Evolutionary conservation across 176 grass and related monocot species (phyloP), one percentile per base, ranked within the genome.

Genomic region (Ananas comosus): DNA sequence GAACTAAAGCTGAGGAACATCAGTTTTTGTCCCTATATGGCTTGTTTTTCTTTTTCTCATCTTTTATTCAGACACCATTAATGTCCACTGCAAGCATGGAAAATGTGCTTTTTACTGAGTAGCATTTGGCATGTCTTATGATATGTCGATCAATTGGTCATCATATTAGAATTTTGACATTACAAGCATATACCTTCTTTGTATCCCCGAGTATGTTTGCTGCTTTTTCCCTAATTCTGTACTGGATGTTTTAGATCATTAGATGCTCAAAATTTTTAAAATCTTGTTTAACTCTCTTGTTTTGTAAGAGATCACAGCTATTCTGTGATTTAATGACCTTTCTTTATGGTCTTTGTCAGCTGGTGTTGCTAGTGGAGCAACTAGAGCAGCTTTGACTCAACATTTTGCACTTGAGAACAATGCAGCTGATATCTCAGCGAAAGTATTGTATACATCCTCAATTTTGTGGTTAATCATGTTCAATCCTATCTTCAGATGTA

Each of bases 301-400:
- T 21, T 19, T 17, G 14, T 59, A 14, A 17, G 54, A 12, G 54
- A 59, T 59, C 0, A 10, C 7, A 17, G 14, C 54, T 48, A 67
- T 51, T 49, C 25, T 50, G 66, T 72, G 64, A 78, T 68, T 74
- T 50, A 12, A 68, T 65, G 14, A 14, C 49, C 49, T 24, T 8
- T 59, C 13, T 23, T 66, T 53, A 42, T 47, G 51, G 51, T 27
- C 25, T 13, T 77, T 56, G 69, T 63, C 79, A 97, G 93, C 93
- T 70, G 93, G 93, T 76, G 93, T 97, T 90, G 93, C 93, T 64
- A 92, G 93, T 85, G 93, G 89, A 68, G 93, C 93, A 67, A 97
- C 86, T 76, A 97, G 86, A 76, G 93, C 93, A 27, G 89, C 93
- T 48, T 70, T 97, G 76, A 90, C 93, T 51, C 89, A 97, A 23